Conservation (phyloP, 495 filamentous ascomycete genomes). For the Tuber calosporum region DNA sequence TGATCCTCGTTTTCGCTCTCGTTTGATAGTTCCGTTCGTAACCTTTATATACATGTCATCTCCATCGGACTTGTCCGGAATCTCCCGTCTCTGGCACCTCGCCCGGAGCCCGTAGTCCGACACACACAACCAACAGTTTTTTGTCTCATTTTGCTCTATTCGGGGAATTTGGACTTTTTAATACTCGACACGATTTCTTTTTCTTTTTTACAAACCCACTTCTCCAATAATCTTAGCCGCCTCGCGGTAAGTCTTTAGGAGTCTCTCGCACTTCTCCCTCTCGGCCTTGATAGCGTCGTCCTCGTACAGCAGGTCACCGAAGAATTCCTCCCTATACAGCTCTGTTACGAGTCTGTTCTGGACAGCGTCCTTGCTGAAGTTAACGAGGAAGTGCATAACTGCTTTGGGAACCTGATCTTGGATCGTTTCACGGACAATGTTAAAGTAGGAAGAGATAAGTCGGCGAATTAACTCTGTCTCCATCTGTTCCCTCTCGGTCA, state of each 20-base stretch:
- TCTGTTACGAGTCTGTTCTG: conserved; percentile 95
- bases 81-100: neutral
- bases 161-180: neutral
- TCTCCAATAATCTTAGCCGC: conserved; percentile 96
- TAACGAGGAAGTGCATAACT: conserved; percentile 96
- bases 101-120: neutral
- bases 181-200: conserved; percentile 4
- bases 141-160: neutral
- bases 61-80: neutral
- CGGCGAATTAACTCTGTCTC: conserved; percentile 96
- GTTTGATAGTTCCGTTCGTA: neutral
- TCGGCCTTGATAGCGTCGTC: conserved; percentile 96
- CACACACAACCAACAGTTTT: neutral
- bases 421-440: conserved; percentile 94
- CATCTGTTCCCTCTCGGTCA: conserved; percentile 91
- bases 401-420: conserved; percentile 98
- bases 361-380: conserved; percentile 94
- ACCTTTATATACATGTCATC: neutral
- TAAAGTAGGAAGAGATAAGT: conserved; percentile 94
- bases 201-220: conserved; percentile 48
- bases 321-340: conserved; percentile 88
- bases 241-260: conserved; percentile 89
- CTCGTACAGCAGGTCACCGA: conserved; percentile 90
- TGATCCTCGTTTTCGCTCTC: neutral
- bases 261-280: conserved; percentile 92